Percentiles rank a stretch among this genome's conserved stretches.
Evolutionary conservation across 257 asterid species (phyloP).

Genomic region (Perilla frutescens): DNA sequence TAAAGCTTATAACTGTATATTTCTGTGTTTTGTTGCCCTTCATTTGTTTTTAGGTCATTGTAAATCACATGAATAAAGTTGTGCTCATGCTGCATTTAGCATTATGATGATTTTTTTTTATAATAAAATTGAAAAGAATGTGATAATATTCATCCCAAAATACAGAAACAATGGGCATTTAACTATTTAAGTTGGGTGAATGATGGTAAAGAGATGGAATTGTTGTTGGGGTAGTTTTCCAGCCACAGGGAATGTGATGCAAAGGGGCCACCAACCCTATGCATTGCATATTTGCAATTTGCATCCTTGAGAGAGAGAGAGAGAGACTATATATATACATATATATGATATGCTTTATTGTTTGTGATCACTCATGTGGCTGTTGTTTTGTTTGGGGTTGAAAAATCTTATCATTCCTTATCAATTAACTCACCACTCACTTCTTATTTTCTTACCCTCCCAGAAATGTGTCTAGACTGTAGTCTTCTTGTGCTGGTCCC

Average conservation of each 20-base stretch:
- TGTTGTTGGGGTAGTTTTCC: slow-evolving; percentile 11
- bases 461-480: neutral
- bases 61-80: slow-evolving; percentile 24
- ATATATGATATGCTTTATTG: neutral
- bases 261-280: no score
- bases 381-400: neutral
- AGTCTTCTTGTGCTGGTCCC: neutral
- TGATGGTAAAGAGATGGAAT: slow-evolving; percentile 6
- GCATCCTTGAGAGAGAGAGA: neutral
- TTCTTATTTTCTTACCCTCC: slow-evolving; percentile 7
- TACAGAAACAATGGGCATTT: neutral
- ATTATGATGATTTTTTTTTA: no score
- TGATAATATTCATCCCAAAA: neutral
- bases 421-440: slow-evolving; percentile 4
- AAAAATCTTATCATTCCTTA: slow-evolving; percentile 5
- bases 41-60: slow-evolving; percentile 30
- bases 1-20: slow-evolving; percentile 30
- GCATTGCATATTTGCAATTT: no score
- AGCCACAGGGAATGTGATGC: slow-evolving; percentile 33
- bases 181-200: neutral
- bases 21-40: slow-evolving; percentile 20
- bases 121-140: no score
- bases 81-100: neutral
- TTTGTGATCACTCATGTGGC: neutral
- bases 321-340: neutral